Percentiles rank a stretch among this genome's conserved stretches.
Evolutionary conservation across 2,329 filamentous ascomycete genomes (phyloP).

Genomic region (Ophiostoma novo-ulmi): DNA sequence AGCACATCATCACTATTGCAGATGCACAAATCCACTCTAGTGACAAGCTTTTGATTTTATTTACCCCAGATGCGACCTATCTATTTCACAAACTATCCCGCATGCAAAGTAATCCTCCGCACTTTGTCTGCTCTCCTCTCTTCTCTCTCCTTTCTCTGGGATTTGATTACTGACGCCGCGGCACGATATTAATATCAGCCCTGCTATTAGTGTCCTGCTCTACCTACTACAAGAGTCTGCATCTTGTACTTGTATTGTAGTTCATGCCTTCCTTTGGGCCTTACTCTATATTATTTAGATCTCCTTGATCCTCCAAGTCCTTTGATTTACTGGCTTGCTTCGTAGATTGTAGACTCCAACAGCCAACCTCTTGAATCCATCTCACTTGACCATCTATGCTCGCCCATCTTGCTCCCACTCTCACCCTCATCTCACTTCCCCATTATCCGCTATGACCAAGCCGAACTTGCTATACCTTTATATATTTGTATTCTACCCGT

Average conservation of each 20-base stretch:
- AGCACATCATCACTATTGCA: not conserved
- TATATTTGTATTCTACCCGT: not conserved
- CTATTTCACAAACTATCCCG: not conserved
- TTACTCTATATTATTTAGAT: not conserved
- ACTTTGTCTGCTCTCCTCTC: not conserved
- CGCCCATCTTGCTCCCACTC: not conserved
- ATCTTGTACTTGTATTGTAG: not conserved
- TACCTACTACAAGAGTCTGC: not conserved
- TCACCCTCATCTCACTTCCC: not conserved
- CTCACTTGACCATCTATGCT: not conserved
- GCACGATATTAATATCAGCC: not conserved
- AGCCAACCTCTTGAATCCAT: not conserved
- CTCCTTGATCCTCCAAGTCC: not conserved
- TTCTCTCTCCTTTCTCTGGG: not conserved
- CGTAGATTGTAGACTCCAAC: not conserved
- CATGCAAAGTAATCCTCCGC: not conserved
- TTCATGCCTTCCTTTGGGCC: not conserved
- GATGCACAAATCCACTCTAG: not conserved
- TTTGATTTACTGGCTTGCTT: not conserved
- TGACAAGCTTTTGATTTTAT: not conserved
- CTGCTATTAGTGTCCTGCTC: not conserved
- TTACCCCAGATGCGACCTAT: not conserved
- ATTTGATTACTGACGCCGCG: slow-evolving; percentile 1
- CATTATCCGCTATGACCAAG: not conserved
- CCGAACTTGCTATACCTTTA: not conserved